Base-by-base conservation (phyloP, 257 asterid species). In the Rhazya stricta region DNA sequence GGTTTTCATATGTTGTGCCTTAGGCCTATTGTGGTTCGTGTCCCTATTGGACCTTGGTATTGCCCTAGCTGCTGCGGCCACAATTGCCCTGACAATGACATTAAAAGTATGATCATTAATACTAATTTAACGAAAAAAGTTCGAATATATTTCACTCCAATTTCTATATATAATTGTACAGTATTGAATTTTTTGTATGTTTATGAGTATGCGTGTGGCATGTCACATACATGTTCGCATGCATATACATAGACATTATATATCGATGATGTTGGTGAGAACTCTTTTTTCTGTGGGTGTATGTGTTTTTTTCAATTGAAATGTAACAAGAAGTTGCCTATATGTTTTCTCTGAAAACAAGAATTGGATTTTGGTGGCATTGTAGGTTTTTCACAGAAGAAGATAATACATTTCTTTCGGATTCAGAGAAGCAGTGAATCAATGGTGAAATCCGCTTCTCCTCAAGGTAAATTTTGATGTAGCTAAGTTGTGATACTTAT, bases 31-130 rank as follows among this genome's bases (percentile, higher is more conserved):
- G 84, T 86, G 39, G 89, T 90, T 75, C 92, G 97, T 58, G 79
- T 92, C 21, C 98, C 98, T 8, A 79, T 83, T 74, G 96, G 96
- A 3, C 83, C 84, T 5, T 92, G 98, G 98, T 85, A 79, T 78
- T 92, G 98, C 85, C 83, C 88, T 27, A 74, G 74, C 72, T 92
- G 98, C 88, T 78, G 87, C 58, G 79, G n/a, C 50, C 83, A 81
- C 84, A 81, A 79, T 51, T 76, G 76, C 84, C 88, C 61, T 63
- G 34, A 3, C 50, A 66, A 66, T 66, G 16, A 37, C 48, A 66
- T 86, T 27, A 86, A 82, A 92, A 79, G 97, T 92, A 88, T 67
- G 79, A 60, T 77, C 71, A 37, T n/a, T 15, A 66, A 37, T 30
- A 66, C n/a, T 37, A 66, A 37, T 37, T 37, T 39, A 66, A 66